Evolutionary conservation across 768 basidiomycete species (phyloP), one percentile per base, ranked within the genome.

Genomic region (Amanita fuliginea): DNA sequence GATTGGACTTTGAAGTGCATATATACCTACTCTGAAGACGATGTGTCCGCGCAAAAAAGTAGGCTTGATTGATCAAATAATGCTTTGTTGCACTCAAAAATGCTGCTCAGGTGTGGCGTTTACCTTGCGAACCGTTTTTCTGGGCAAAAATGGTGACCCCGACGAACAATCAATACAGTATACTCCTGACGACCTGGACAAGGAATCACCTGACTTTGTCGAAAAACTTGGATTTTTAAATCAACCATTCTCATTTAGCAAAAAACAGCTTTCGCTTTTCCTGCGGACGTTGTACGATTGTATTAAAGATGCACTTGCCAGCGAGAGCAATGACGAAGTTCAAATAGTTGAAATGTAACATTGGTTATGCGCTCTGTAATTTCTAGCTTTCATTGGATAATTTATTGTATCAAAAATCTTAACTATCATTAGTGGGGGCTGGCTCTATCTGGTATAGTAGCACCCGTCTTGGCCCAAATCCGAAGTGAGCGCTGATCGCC

Each of bases 1-100:
- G 79, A 88, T 49, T 73, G 78, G 66, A 63, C 69, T 11, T 73
- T 82, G 53, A 75, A 67, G 5, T 94, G 89, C 61, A 63, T 87
- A 26, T 89, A 81, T 60, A 81, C 83, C 2, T 72, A 72, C 58
- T 64, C 61, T 7, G 66, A 72, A 55, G 65, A 61, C 52, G 59
- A 58, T 21, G 57, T 58, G 49, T 51, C 51, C 28, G 42, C 56
- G 9, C 58, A 64, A 48, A 70, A 67, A 59, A 67, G 72, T 75
- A 59, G 64, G 63, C 56, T 54, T 64, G 63, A 45, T 39, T 60
- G 49, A 52, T 36, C 30, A 33, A n/a, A 8, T 36, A 44, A 41
- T 30, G 22, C n/a, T 48, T 46, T 14, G 34, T 21, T 21, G 18
- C 21, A 30, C 37, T 37, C 36, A 49, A 44, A n/a, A 24, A 53